Evolutionary conservation across 139 green algal species (phyloP), one percentile per base, ranked within the genome.

Genomic region (Mesostigma viride): DNA sequence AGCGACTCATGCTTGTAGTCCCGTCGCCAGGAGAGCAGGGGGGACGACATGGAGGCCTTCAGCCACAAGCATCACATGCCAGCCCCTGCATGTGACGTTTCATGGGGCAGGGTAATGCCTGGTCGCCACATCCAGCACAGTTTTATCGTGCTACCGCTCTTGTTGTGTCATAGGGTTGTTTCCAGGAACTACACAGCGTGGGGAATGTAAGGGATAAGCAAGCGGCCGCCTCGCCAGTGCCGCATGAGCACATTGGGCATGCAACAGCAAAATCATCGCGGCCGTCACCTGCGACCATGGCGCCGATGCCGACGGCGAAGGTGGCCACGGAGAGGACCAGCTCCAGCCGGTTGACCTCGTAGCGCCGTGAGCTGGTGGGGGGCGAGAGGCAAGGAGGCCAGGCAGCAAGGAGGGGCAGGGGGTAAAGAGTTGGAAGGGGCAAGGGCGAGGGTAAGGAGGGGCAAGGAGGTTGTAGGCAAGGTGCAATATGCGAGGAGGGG

Each of bases 281-380:
- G 27, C 68, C 69, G 3, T 69, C 51, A 63, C 77, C 79, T 35
- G 71, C 70, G 2, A 82, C 48, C 51, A 84, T 62, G 1, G 78
- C 78, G 11, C 77, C 78, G 14, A 84, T 24, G 31, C 69, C 76
- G 2, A 48, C 71, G 36, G 71, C 73, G 34, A 84, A 84, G n/a
- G 65, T 76, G n/a, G 40, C 78, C 8, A 84, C 75, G 31, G 70
- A 58, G 26, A 84, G 62, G 40, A 71, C 35, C 32, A 84, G 73
- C 70, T 84, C 78, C 27, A 84, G 57, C 58, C 79, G 72, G 35
- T 71, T 78, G 27, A 84, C 78, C 64, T 80, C 76, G 58, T 75
- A 72, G 11, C 74, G 51, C 36, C 67, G 56, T 22, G 70, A 76
- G 35, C 70, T 74, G 68, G 11, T 1, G 62, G 3, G 6, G 17